Percentiles rank a stretch among this genome's conserved stretches.
phyloP scores from a whole-genome alignment of 2,329 filamentous ascomycete species.

The Microdochium trichocladiopsis region DNA sequence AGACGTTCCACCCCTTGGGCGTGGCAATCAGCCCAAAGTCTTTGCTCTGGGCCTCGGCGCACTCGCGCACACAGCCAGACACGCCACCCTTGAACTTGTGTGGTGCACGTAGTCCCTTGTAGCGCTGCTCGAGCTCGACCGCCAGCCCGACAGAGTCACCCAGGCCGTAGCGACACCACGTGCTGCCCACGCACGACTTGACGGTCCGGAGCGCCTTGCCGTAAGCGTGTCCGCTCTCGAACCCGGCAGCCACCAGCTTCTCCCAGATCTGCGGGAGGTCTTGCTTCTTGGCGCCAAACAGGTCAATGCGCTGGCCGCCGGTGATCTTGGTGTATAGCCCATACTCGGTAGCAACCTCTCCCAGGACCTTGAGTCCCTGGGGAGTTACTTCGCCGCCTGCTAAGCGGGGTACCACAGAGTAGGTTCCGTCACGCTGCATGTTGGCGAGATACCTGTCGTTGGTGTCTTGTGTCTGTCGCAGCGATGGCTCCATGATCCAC shows the following conservation, averaged over 20 bases:
- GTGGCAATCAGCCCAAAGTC: conserved; percentile 91
- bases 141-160: conserved; percentile 90
- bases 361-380: conserved; percentile 77
- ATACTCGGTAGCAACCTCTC: conserved; percentile 77
- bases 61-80: conserved; percentile 86
- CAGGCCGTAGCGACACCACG: conserved; percentile 85
- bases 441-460: conserved; percentile 86
- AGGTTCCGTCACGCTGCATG: conserved; percentile 87
- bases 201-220: conserved; percentile 84
- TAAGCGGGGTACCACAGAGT: conserved; percentile 79
- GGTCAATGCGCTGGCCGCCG: conserved; percentile 82
- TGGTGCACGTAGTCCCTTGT: conserved; percentile 82
- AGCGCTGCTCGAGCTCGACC: conserved; percentile 78
- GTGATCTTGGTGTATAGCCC: conserved; percentile 87
- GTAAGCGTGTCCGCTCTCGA: conserved; percentile 89
- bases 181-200: conserved; percentile 86
- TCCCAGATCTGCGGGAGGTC: conserved; percentile 80
- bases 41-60: conserved; percentile 87
- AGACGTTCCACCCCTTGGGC: conserved; percentile 90
- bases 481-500: conserved; percentile 66
- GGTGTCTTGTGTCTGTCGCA: conserved; percentile 77
- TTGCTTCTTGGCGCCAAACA: conserved; percentile 87
- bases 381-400: conserved; percentile 82
- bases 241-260: conserved; percentile 70
- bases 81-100: conserved; percentile 92